These are phyloP conservation scores for Pseudomassariella vexata DNA, from an alignment of 2,329 filamentous ascomycete species.

Conservation along the genomic window DNA sequence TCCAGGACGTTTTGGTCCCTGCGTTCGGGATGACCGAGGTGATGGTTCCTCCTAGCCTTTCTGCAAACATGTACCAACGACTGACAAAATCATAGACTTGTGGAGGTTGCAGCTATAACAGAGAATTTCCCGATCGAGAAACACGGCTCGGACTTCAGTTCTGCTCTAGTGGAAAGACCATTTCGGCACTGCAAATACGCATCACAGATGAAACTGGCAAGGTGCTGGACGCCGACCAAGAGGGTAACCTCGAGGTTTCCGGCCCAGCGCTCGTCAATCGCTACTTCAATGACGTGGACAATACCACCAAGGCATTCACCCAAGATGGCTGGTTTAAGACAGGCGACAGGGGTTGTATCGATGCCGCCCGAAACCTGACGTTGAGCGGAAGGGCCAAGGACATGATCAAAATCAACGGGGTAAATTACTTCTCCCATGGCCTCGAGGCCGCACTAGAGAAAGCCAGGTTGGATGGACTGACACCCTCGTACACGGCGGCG, in stretches of 20 bases:
- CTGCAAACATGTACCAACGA: too few species aligned
- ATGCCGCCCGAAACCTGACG: slow-evolving; percentile 26
- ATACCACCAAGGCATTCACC: slow-evolving; percentile 51
- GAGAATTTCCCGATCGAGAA: slow-evolving; percentile 2
- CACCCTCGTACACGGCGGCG: slow-evolving; percentile 26
- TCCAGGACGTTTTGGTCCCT: slow-evolving; percentile 1
- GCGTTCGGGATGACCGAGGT: slow-evolving; percentile 10
- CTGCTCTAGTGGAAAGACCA: slow-evolving; percentile 4
- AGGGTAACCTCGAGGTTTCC: slow-evolving; percentile 54
- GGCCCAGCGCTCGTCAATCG: slow-evolving; percentile 57
- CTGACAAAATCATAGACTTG: too few species aligned
- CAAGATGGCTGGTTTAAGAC: slow-evolving; percentile 38
- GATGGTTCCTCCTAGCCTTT: too few species aligned
- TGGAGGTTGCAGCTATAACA: slow-evolving; percentile 7
- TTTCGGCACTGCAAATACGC: slow-evolving; percentile 1
- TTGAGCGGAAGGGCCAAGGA: slow-evolving; percentile 35
- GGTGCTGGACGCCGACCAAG: slow-evolving; percentile 12
- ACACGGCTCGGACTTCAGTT: background rate
- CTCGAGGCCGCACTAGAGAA: slow-evolving; percentile 33
- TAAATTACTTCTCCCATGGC: slow-evolving; percentile 32
- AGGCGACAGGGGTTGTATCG: slow-evolving; percentile 30
- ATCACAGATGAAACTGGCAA: background rate
- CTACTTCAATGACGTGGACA: slow-evolving; percentile 55
- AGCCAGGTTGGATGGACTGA: slow-evolving; percentile 17
- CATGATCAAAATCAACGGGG: slow-evolving; percentile 39